phyloP scores from a whole-genome alignment of 768 basidiomycete genomes.

The Macrolepiota fuliginosa region DNA sequence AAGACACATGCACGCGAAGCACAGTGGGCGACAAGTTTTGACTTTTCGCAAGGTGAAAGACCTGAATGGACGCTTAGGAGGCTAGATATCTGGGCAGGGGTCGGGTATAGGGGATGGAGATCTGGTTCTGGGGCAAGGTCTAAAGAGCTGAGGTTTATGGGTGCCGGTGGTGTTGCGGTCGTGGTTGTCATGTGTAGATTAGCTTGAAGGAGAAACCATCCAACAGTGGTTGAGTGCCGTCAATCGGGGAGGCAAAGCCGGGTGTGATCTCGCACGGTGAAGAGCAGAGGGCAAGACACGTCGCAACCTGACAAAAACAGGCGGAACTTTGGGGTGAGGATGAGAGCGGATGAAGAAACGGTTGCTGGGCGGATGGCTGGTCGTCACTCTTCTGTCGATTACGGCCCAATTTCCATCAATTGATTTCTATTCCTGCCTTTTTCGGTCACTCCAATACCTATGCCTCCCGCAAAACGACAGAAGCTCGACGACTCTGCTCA shows the following conservation, averaged over 20 bases:
- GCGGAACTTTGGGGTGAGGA: neutral
- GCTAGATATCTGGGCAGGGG: constrained; percentile 54
- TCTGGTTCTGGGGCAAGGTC: constrained; percentile 77
- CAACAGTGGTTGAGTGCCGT: neutral
- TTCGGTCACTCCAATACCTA: constrained; percentile 22
- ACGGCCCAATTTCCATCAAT: constrained; percentile 8
- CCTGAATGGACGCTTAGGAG: constrained; percentile 68
- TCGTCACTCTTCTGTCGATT: neutral
- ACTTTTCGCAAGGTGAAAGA: constrained; percentile 64
- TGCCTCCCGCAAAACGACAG: constrained; percentile 55
- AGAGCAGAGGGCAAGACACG: neutral
- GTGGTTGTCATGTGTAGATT: constrained; percentile 16
- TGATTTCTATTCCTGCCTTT: neutral
- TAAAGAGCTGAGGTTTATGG: constrained; percentile 28
- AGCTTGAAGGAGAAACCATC: constrained; percentile 4
- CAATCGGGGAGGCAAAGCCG: neutral
- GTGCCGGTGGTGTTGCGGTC: constrained; percentile 7
- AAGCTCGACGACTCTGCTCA: constrained; percentile 33
- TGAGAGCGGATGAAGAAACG: neutral
- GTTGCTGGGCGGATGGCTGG: constrained; percentile 2
- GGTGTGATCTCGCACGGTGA: neutral
- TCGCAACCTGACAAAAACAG: neutral
- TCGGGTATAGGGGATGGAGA: constrained; percentile 76
- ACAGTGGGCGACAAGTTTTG: constrained; percentile 70
- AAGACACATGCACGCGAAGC: constrained; percentile 75